These are phyloP conservation scores for Penicillium brasilianum DNA, from an alignment of 2,329 filamentous ascomycete genomes.

Conservation along the genomic window DNA sequence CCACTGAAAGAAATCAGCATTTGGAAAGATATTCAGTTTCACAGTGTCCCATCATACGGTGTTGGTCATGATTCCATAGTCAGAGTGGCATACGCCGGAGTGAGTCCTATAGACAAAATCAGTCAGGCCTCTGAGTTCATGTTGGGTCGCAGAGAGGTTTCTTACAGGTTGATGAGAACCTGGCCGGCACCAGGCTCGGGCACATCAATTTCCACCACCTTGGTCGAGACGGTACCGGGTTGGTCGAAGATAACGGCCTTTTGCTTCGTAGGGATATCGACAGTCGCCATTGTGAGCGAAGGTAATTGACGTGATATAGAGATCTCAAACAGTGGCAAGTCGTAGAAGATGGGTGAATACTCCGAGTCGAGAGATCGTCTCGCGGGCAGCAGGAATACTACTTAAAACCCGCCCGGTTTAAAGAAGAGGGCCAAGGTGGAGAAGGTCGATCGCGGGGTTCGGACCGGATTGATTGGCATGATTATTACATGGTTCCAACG, in stretches of 20 bases:
- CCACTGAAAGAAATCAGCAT: conserved; percentile 50
- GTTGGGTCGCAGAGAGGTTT: background rate
- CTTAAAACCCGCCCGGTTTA: conserved; percentile 10
- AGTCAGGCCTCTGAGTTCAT: conserved; percentile 7
- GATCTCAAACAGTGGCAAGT: too few relatives aligned
- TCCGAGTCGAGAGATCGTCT: background rate
- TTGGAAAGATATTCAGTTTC: conserved; percentile 20
- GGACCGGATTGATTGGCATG: background rate
- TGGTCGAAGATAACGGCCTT: conserved; percentile 69
- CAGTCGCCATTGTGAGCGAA: conserved; percentile 39
- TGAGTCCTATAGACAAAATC: conserved; percentile 56
- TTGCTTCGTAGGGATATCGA: conserved; percentile 61
- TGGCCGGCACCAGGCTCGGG: conserved; percentile 68
- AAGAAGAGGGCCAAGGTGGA: conserved; percentile 5
- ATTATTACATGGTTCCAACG: background rate
- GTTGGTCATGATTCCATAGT: conserved; percentile 63
- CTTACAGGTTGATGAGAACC: conserved; percentile 65
- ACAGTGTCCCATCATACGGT: conserved; percentile 19
- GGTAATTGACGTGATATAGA: background rate
- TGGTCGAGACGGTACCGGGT: conserved; percentile 68
- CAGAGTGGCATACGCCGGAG: conserved; percentile 69
- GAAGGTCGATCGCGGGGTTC: conserved; percentile 12
- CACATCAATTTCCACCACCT: conserved; percentile 66
- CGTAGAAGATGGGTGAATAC: background rate
- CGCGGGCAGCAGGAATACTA: background rate